phyloP scores from a whole-genome alignment of 768 basidiomycete genomes.

The Rhizopogon sp. region DNA sequence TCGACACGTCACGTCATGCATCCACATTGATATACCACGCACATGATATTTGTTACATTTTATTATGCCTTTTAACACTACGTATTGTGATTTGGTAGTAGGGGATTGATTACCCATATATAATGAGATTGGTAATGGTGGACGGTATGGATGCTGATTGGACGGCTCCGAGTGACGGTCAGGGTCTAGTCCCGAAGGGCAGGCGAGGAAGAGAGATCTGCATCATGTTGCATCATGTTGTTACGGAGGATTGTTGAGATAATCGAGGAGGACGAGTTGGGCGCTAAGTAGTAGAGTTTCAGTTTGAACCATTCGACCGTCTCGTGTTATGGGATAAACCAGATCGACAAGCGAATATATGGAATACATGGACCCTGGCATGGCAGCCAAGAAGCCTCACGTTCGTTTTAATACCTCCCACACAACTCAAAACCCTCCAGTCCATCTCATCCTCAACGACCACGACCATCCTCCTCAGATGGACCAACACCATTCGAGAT shows the following conservation, averaged over 20 bases:
- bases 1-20: slow-evolving; percentile 11
- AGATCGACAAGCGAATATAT: slow-evolving; percentile 4
- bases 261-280: no score
- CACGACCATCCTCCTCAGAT: slow-evolving; percentile 14
- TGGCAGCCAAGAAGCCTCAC: slow-evolving; percentile 29
- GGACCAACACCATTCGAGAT: slow-evolving; percentile 24
- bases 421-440: slow-evolving; percentile 12
- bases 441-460: slow-evolving; percentile 12
- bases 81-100: no score
- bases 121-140: no score
- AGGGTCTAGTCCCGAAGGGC: no score
- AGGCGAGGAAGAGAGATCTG: neutral
- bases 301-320: no score
- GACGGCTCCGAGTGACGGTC: no score
- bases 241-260: no score
- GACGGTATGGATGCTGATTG: no score
- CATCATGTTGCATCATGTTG: neutral
- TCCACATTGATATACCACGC: slow-evolving; percentile 14
- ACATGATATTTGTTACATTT: slow-evolving; percentile 5
- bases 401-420: slow-evolving; percentile 33
- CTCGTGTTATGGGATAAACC: no score
- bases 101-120: no score
- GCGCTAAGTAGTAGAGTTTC: no score
- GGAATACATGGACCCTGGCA: slow-evolving; percentile 23
- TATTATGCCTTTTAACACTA: neutral